These are phyloP conservation scores for Stipa capillata DNA, from an alignment of 176 grass and related monocot genomes.

Conservation along the genomic window DNA sequence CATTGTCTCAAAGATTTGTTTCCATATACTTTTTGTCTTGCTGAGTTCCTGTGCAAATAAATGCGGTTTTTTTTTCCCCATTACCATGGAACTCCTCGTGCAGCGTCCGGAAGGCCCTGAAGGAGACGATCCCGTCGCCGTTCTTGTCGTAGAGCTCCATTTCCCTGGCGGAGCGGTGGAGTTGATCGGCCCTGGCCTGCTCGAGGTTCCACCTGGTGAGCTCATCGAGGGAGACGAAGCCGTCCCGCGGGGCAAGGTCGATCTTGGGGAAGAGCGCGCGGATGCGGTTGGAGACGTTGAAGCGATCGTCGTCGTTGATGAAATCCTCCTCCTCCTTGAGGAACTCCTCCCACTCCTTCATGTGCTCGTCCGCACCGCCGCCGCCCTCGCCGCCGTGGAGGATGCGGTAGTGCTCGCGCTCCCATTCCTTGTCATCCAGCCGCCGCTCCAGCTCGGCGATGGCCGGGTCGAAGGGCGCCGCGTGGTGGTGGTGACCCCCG, in stretches of 20 bases:
- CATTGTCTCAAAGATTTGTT: not conserved
- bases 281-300: slow-evolving; percentile 66
- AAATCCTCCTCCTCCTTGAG: slow-evolving; percentile 61
- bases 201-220: slow-evolving; percentile 62
- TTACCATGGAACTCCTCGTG: slow-evolving; percentile 28
- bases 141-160: slow-evolving; percentile 83
- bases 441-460: slow-evolving; percentile 64
- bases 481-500: slow-evolving; percentile 12
- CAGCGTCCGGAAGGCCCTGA: slow-evolving; percentile 18
- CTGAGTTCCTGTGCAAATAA: not conserved
- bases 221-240: slow-evolving; percentile 59
- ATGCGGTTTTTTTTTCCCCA: not conserved
- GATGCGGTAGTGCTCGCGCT: slow-evolving; percentile 59
- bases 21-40: not conserved
- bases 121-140: slow-evolving; percentile 59
- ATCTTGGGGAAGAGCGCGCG: slow-evolving; percentile 65
- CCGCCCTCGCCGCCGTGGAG: slow-evolving; percentile 23
- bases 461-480: slow-evolving; percentile 59
- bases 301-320: slow-evolving; percentile 64
- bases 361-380: slow-evolving; percentile 35
- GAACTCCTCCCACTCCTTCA: slow-evolving; percentile 81
- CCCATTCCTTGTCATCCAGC: slow-evolving; percentile 77
- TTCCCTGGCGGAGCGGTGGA: slow-evolving; percentile 59
- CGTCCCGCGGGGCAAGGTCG: slow-evolving; percentile 53
- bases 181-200: slow-evolving; percentile 44